These are phyloP conservation scores for Lepidopterella palustris DNA, from an alignment of 495 filamentous ascomycete species.

Conservation along the genomic window DNA sequence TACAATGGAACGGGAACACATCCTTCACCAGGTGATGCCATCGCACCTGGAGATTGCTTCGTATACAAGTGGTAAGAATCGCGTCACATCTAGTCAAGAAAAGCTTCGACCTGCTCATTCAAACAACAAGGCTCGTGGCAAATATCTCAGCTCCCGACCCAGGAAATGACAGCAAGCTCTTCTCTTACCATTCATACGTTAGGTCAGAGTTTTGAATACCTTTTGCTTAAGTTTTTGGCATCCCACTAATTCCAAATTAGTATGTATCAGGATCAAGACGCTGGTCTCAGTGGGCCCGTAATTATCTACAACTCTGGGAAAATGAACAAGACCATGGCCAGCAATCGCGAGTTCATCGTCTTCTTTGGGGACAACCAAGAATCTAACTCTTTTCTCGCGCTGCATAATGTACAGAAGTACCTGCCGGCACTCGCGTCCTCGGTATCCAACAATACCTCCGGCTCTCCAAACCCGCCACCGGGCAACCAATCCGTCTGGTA, in stretches of 20 bases:
- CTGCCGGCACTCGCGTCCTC: neutral
- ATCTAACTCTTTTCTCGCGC: conserved; percentile 16
- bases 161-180: neutral
- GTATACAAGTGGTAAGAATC: neutral
- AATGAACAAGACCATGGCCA: conserved; percentile 18
- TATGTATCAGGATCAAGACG: conserved; percentile 18
- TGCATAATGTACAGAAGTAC: neutral
- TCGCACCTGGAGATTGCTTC: conserved; percentile 6
- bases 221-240: neutral
- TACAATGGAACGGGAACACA: conserved; percentile 8
- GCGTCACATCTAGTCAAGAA: too few species aligned
- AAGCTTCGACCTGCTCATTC: neutral
- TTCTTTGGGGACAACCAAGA: conserved; percentile 20
- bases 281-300: conserved; percentile 18
- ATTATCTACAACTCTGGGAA: conserved; percentile 17
- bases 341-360: conserved; percentile 19
- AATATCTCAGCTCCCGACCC: neutral
- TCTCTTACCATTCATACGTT: conserved; percentile 2
- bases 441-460: neutral
- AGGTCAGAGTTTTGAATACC: neutral
- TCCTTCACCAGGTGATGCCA: conserved; percentile 10
- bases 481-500: conserved; percentile 17
- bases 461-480: neutral
- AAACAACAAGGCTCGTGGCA: neutral
- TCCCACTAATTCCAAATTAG: neutral